Evolutionary conservation across 73 alveolate genomes (phyloP), one percentile per base, ranked within the genome.

Genomic region (Effrenium voratum): DNA sequence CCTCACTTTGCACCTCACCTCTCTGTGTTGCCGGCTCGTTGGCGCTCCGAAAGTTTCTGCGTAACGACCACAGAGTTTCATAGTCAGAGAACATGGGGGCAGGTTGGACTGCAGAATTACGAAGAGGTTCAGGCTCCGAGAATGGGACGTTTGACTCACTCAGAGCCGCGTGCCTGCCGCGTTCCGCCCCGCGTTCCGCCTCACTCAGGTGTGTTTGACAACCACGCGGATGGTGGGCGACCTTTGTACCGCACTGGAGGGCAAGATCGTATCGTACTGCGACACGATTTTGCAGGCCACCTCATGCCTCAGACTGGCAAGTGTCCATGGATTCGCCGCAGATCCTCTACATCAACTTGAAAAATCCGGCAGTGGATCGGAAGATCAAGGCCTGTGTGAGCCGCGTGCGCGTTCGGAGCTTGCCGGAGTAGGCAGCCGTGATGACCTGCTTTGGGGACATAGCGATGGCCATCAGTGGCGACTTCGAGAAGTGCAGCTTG

Each of bases 371-470:
- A 19, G 99, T 93, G 50, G 99, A 93, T 66, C 93, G 99, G 46
- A 93, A 81, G 94, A 77, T 93, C 94, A 93, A 93, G 94, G 98
- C 92, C 28, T 10, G 72, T 0, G 93, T 52, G 41, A 16, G 46
- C 36, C 22, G 16, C 72, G 28, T 22, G 28, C 0, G 0, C n/a
- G 72, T 22, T 57, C n/a, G 38, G 50, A 2, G 1, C 36, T 3
- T 70, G 82, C n/a, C n/a, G n/a, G n/a, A 16, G 38, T 28, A 52
- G 76, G 63, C 84, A 8, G 84, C 36, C 49, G 77, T 90, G 77
- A 93, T 93, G 94, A 63, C 82, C 41, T 80, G 99, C 82, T 93
- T 93, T 46, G 99, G 99, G 44, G 99, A 93, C 94, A 93, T 93
- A 26, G 99, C 99, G 63, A 57, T 93, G 94, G 99, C 99, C 46